Evolutionary conservation across 2,329 filamentous ascomycete genomes (phyloP).

Genomic region (Cytospora paraplurivora): DNA sequence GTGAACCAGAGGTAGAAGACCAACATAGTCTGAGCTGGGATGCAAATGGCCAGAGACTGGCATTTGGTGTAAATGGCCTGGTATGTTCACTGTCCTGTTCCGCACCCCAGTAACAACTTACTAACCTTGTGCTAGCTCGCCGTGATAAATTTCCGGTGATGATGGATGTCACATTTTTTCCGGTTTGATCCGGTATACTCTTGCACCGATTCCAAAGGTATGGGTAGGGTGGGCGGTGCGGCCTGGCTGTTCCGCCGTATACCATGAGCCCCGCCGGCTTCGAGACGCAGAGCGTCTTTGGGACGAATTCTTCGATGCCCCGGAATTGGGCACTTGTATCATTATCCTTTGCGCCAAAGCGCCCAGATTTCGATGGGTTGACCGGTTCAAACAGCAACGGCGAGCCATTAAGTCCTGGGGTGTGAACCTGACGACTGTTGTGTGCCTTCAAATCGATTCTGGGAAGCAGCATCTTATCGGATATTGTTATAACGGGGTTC

Average conservation of each 20-base stretch:
- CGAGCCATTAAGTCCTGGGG: neutral
- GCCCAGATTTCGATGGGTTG: neutral
- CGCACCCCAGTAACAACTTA: neutral
- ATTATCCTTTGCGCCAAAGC: neutral
- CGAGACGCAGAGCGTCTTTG: neutral
- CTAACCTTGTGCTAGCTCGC: conserved; percentile 35
- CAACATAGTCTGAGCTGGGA: conserved; percentile 66
- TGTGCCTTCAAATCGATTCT: neutral
- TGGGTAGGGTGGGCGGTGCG: neutral
- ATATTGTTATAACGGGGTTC: conserved; percentile 6
- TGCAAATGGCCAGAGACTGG: conserved; percentile 61
- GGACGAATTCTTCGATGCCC: neutral
- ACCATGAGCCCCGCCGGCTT: neutral
- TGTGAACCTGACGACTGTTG: neutral
- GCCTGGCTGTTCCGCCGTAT: neutral
- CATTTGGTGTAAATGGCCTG: conserved; percentile 64
- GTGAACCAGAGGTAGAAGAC: conserved; percentile 60
- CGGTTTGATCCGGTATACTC: neutral
- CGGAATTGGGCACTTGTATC: neutral
- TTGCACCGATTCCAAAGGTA: neutral
- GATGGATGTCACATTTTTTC: neutral
- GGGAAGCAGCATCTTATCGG: conserved; percentile 1
- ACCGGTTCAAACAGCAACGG: neutral
- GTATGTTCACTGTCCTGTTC: conserved; percentile 48
- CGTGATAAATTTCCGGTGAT: conserved; percentile 37